A percentile compares a stretch with the other conserved stretches of the same genome.
These are phyloP conservation scores for Tremellales sp. DNA, from an alignment of 1,284 basidiomycete species.

Conservation along the genomic window DNA sequence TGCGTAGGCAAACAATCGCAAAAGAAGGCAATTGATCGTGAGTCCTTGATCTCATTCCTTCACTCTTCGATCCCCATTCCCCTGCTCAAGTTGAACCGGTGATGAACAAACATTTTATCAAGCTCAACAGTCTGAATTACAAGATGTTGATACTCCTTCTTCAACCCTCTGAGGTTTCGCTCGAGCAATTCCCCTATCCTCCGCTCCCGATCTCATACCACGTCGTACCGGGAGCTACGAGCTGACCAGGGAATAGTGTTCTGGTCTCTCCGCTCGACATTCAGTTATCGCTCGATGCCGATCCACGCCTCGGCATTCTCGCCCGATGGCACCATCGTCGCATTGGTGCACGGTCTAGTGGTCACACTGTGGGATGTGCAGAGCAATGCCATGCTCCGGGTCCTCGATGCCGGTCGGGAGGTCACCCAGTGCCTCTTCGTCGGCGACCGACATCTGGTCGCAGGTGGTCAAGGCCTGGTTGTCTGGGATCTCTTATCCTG, in stretches of 20 bases:
- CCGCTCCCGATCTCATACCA: not conserved
- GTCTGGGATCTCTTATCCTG: conserved; percentile 78
- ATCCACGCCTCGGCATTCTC: conserved; percentile 73
- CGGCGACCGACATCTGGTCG: conserved; percentile 53
- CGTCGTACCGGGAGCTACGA: conserved; percentile 16
- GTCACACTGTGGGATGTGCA: conserved; percentile 74
- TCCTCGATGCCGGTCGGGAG: conserved; percentile 53
- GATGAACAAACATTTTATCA: conserved; percentile 47
- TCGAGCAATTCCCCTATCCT: conserved; percentile 6
- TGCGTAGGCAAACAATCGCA: conserved; percentile 31
- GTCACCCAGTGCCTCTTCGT: conserved; percentile 51
- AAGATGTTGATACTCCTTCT: conserved; percentile 45
- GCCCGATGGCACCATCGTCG: conserved; percentile 78
- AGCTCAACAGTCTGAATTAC: conserved; percentile 51
- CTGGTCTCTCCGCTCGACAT: conserved; percentile 70
- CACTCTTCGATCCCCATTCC: conserved; percentile 12
- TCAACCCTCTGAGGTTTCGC: conserved; percentile 45
- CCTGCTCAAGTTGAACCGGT: not conserved
- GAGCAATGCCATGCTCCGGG: conserved; percentile 63
- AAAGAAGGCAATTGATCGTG: conserved; percentile 39
- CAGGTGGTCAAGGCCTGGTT: conserved; percentile 57
- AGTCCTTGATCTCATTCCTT: conserved; percentile 18
- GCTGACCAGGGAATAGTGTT: conserved; percentile 56
- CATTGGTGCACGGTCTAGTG: conserved; percentile 64
- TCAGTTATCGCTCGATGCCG: conserved; percentile 63